phyloP scores from a whole-genome alignment of 345 rosid species.

The Euphorbia pulcherrima region DNA sequence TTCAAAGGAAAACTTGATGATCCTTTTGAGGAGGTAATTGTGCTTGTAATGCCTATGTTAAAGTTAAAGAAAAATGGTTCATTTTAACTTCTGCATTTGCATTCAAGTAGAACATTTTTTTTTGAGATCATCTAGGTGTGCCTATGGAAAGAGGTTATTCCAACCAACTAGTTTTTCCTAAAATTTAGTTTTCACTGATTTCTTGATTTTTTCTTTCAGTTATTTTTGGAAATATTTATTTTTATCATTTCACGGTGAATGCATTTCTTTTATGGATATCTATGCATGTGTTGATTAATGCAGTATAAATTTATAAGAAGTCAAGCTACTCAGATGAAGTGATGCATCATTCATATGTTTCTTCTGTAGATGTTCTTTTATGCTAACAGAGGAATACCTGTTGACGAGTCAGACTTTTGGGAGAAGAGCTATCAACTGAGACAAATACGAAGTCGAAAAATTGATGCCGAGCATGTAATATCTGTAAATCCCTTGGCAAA shows the following conservation, averaged over 20 bases:
- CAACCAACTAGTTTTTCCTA: neutral
- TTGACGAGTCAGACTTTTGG: constrained; percentile 84
- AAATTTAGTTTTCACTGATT: constrained; percentile 2
- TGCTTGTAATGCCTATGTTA: constrained; percentile 13
- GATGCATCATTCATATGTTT: constrained; percentile 1
- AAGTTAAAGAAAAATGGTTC: constrained; percentile 7
- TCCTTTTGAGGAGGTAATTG: constrained; percentile 85
- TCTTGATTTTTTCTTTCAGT: neutral
- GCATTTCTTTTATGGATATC: neutral
- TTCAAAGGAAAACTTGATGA: constrained; percentile 85
- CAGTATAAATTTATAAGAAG: neutral
- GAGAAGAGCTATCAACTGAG: constrained; percentile 78
- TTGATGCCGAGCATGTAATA: constrained; percentile 28
- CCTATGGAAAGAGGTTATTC: neutral
- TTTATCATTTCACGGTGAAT: neutral
- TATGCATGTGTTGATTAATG: neutral
- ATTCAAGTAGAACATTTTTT: neutral
- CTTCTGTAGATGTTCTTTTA: constrained; percentile 69
- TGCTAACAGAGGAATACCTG: constrained; percentile 57
- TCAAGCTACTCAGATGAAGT: neutral
- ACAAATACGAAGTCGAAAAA: constrained; percentile 35
- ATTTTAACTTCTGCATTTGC: constrained; percentile 2
- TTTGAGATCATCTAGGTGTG: neutral
- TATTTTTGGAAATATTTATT: neutral
- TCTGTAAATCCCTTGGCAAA: constrained; percentile 24